Evolutionary conservation across 2,329 filamentous ascomycete species (phyloP), one percentile per base, ranked within the genome.

Genomic region (Penicillium griseofulvum): DNA sequence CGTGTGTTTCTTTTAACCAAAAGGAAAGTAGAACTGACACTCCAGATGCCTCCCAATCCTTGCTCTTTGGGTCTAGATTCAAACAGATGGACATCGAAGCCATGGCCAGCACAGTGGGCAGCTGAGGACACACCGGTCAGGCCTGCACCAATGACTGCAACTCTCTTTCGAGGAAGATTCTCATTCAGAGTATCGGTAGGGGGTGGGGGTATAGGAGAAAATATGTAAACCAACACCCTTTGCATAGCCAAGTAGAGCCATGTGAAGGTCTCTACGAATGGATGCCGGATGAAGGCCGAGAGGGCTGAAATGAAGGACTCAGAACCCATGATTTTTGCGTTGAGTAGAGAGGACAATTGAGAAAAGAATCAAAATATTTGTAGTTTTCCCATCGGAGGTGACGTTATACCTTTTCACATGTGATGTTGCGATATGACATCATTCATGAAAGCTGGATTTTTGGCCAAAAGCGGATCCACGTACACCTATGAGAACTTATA

Each of bases 51-150:
- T 16, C 89, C 89, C 0, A 95, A 71, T 5, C 73, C 73, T 24
- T 83, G 79, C 16, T 88, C 81, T 59, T 85, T 78, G 4, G 80
- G 73, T 1, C 88, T 87, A 8, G 84, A 83, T 69, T 95, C 90
- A 61, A 95, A 95, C 37, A 95, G 83, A 19, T 83, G 81, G 7
- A 91, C 87, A 59, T 94, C 89, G 62, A 93, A 93, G 42, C 90
- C 90, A 83, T 94, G 89, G 1, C 90, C 90, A 34, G 92, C 84
- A 67, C 89, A 91, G 70, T 95, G 90, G 1, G 89, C 85, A 0
- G 91, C 91, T 8, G 89, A 85, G 1, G 89, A 90, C 2, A 94
- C 85, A 37, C 83, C 83, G 4, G 90, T 94, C 52, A 95, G 79
- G 1, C 87, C 87, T 28, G 87, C 85, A 2, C 87, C 87, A 60